Base-by-base conservation (phyloP, 805 yeast species). In the Schwanniomyces pseudopolymorphus region DNA sequence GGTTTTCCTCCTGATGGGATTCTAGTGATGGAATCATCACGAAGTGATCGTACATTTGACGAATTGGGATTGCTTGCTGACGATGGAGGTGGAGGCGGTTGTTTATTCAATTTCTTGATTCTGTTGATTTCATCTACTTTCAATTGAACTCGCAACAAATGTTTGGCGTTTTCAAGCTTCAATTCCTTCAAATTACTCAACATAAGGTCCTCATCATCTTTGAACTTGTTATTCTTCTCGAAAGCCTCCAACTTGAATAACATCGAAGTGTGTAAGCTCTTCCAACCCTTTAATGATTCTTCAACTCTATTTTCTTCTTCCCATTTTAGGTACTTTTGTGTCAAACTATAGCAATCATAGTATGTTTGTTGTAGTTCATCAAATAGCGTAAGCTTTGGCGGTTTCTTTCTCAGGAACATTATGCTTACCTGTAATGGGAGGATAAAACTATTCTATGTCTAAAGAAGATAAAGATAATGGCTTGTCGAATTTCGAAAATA, bases 221-320 rank as follows among this genome's bases (percentile, higher is more conserved):
- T 42, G 44, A 61, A 50, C 46, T 67, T 69, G 39, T 53, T 25
- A 59, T 61, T 49, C 63, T 61, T 78, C 66, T 57, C 84, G 75
- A 54, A 85, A 53, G 44, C 61, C 49, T 83, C 87, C 37, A 84
- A 64, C 54, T 80, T 80, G 58, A 70, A 79, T 40, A 80, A 70
- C 2, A 83, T 72, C 40, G 79, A 76, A 1, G 87, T 81, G 51
- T 83, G 88, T n/a, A 87, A 64, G 2, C 82, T 70, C 52, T 82
- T 85, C 91, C 92, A 85, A 2, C 91, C 91, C 48, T 77, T 79
- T 17, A 84, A 64, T 2, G 90, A 86, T 14, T 77, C 80, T 42
- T 72, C 77, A 39, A 73, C 61, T 17, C 77, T 72, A 27, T 74
- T 70, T 16, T 70, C 67, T 48, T 85, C 85, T 55, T 86, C 90